Conservation (phyloP, 164 flowering plant species). For the Kingdonia uniflora region DNA sequence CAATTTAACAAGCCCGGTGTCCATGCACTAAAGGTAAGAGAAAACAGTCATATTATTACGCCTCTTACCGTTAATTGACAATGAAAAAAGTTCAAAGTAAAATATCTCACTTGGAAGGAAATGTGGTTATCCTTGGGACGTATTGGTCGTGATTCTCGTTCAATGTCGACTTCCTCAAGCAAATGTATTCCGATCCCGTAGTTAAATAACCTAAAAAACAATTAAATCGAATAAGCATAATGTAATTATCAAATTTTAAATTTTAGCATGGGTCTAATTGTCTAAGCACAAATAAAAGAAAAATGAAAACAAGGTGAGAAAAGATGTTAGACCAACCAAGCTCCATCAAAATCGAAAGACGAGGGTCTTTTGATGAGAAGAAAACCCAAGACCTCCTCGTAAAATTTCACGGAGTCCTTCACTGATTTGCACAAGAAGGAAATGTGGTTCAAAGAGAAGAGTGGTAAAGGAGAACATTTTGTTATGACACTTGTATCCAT, state of each 20-base stretch:
- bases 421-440: constrained; percentile 44
- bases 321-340: constrained; percentile 33
- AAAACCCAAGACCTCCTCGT: constrained; percentile 54
- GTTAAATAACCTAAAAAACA: constrained; percentile 43
- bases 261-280: not conserved
- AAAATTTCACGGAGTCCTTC: constrained; percentile 28
- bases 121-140: constrained; percentile 76
- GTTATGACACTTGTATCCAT: too few relatives aligned
- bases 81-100: not conserved
- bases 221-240: not conserved
- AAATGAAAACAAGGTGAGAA: not conserved
- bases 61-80: too few relatives aligned
- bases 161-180: constrained; percentile 28
- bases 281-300: not conserved
- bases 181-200: constrained; percentile 71
- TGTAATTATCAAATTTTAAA: not conserved
- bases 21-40: constrained; percentile 29
- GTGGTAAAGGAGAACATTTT: constrained; percentile 30
- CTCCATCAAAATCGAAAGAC: constrained; percentile 61
- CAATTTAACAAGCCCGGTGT: constrained; percentile 37
- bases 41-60: not conserved
- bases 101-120: constrained; percentile 54
- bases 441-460: constrained; percentile 52
- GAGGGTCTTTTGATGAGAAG: constrained; percentile 59
- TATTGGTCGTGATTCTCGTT: constrained; percentile 26